Base-by-base conservation (phyloP, 495 filamentous ascomycete species). In the Penicillium coffeae region DNA sequence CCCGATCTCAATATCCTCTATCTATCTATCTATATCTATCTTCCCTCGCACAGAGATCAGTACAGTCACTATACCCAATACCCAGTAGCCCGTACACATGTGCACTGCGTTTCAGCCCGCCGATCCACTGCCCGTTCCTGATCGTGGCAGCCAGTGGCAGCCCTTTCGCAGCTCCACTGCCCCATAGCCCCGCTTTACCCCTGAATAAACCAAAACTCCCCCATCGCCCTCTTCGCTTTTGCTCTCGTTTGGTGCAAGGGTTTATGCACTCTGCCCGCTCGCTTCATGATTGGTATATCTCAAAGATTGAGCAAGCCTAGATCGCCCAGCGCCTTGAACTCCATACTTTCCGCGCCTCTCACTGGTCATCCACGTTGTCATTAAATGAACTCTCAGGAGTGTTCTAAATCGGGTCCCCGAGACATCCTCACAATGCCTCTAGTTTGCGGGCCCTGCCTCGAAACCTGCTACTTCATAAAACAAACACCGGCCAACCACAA, bases 91-190 rank as follows among this genome's bases (percentile, higher is more conserved):
- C 45, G 9, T 48, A 39, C 41, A 40, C 44, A 48, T 51, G 38
- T 18, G 34, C 15, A 38, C 38, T 38, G 16, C 43, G 55, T 47
- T 54, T 56, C 47, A 48, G 50, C 25, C 39, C 43, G 38, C 45
- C 35, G 55, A 56, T 56, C 55, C 55, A 56, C 54, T 51, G 50
- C 54, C 50, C 49, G 58, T 62, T 56, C 60, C 58, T 64, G 53
- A 30, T 45, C 25, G 30, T 21, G 3, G 30, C 19, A 12, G 30
- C 54, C 48, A 55, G 22, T 53, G 51, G 12, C n/a, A 10, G 14
- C 41, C 8, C 38, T 36, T 33, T 32, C 18, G 33, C 33, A 5
- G 2, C 32, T 37, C 10, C 41, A 22, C 50, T 53, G 53, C 48
- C 37, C 50, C 53, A 13, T 21, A 18, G 18, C 35, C 48, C 60